Base-by-base conservation (phyloP, 495 filamentous ascomycete species). In the Penicillium bovifimosum region DNA sequence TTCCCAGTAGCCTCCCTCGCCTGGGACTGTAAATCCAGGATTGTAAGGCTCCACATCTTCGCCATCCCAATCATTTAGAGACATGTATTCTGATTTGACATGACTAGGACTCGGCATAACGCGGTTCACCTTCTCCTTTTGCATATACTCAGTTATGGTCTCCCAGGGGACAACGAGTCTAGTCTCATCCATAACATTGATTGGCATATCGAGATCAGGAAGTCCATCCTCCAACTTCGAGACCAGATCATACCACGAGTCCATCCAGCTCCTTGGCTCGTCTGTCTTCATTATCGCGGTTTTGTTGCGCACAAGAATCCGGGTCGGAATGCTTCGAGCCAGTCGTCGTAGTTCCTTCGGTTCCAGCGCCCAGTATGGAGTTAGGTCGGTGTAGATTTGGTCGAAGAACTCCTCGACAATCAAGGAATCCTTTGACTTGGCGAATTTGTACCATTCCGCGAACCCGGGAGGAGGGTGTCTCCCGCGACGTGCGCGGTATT, bases 141-240 rank as follows among this genome's bases (percentile, higher is more conserved):
- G 64, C 62, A 87, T 70, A 29, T 78, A 74, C 6, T 59, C 63
- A 38, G 80, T 70, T 36, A 87, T 76, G 5, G 76, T 70, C 55
- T 88, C 85, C 84, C 84, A 87, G n/a, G 81, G 80, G 1, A 82
- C 79, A 0, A 86, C 73, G 4, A 87, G 58, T 32, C 85, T 67
- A 16, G 85, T 83, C 56, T 87, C 83, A 55, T 88, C 85, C 71
- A 85, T 80, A 2, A 75, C 70, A 56, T 88, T 88, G 54, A 86
- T 68, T 1, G 83, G 76, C 36, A 87, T 70, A 49, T 86, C 83
- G 74, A 88, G 78, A 62, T 88, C 83, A 11, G 85, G 85, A 36
- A 88, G 67, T 42, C 80, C 55, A 44, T 81, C 71, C 34, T 78
- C 66, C 35, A 87, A 71, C 0, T 72, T 77, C 33, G 76, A 51